Base-by-base conservation (phyloP, 345 rosid genomes). In the Acer negundo region DNA sequence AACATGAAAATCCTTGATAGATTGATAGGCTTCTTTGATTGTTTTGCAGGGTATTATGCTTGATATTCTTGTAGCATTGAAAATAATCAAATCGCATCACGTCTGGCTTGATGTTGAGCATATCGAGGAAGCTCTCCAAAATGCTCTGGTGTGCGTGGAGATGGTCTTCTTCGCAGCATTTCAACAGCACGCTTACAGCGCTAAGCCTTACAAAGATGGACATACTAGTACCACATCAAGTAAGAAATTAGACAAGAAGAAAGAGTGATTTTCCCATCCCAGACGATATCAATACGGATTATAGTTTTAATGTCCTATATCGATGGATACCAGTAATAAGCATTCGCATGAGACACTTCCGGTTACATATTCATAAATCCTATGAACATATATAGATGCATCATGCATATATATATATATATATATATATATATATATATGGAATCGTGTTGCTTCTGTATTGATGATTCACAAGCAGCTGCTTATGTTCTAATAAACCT, bases 41-140 rank as follows among this genome's bases (percentile, higher is more conserved):
- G 49, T 65, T 65, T n/a, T 76, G 77, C 80, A 82, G 88, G 84
- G 88, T 28, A 3, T 82, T 56, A 70, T 82, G 72, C 85, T 85
- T n/a, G 79, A 80, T 6, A 76, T 82, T 49, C 83, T 85, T 7
- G 88, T 73, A 6, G 82, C 88, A n/a, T 40, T 76, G 53, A 82
- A 84, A 51, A 6, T 82, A 44, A 80, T 85, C 59, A 51, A 67
- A 62, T 82, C 86, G 8, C 80, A 82, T 75, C 88, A 85, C 76
- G 65, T 77, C 77, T 85, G 86, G 88, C 74, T 82, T 59, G 84
- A 82, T 64, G 85, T 82, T 69, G 86, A 85, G 81, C 86, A 85
- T 74, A 15, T 85, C 35, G 82, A 85, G 71, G 85, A 82, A 78
- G 88, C 82, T 42, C 59, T 78, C 56, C 86, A 85, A 73, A 85